phyloP scores from a whole-genome alignment of 148 eudicot species.

The Rhododendron vialii region DNA sequence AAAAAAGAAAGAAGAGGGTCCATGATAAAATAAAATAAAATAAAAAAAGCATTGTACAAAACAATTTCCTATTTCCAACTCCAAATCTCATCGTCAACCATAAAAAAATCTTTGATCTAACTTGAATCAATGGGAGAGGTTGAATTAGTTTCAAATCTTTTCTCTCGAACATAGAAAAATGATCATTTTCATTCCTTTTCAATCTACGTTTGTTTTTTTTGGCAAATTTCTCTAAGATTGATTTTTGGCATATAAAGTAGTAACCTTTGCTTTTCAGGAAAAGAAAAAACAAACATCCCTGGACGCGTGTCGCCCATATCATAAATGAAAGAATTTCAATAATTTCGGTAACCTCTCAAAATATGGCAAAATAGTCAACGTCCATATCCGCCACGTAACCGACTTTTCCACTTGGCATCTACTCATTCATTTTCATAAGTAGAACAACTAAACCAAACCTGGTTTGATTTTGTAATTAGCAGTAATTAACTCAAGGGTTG shows the following conservation, averaged over 20 bases:
- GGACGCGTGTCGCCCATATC: background rate
- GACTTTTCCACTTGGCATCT: conserved; percentile 1
- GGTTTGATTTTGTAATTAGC: background rate
- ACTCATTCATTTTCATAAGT: background rate
- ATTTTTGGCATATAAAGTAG: background rate
- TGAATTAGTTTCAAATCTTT: too few relatives aligned
- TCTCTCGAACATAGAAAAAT: too few relatives aligned
- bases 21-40: too few relatives aligned
- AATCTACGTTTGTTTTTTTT: background rate
- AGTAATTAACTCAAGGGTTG: conserved; percentile 17
- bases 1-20: too few relatives aligned
- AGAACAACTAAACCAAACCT: background rate
- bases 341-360: background rate
- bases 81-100: too few relatives aligned
- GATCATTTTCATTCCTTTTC: background rate
- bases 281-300: background rate
- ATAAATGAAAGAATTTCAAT: background rate
- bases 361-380: background rate
- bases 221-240: background rate
- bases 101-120: too few relatives aligned
- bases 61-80: too few relatives aligned
- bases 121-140: too few relatives aligned
- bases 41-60: too few relatives aligned
- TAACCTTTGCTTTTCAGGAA: background rate
- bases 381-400: conserved; percentile 6